Evolutionary conservation across 1,284 basidiomycete species (phyloP), one percentile per base, ranked within the genome.

Genomic region (Somion occarium): DNA sequence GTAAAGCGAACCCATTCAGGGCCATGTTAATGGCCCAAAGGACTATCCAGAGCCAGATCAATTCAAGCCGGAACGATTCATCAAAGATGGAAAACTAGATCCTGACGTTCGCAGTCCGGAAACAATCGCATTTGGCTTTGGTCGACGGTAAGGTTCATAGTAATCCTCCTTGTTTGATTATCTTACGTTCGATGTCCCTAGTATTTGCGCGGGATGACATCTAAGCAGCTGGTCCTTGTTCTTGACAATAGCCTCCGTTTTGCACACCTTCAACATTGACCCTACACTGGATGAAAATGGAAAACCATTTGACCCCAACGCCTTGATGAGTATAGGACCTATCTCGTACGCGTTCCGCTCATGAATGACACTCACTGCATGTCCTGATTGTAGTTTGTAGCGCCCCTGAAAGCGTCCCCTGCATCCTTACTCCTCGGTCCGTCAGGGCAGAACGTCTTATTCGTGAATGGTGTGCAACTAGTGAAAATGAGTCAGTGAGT

Each of bases 101-200:
- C 26, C 23, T 12, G 15, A 22, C 5, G 49, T 50, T 9, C 25
- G 34, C 3, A 38, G 46, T 34, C 53, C 50, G 9, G n/a, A 18
- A 2, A 42, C 46, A 2, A 19, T 50, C 7, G 47, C 47, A 11
- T 54, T 54, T 45, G 53, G 53, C 27, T 54, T 51, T 30, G 53
- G 53, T 5, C 9, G 53, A 18, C 49, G 53, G 53, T 54, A 39
- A 2, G 49, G 23, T 4, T 20, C 12, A 37, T 3, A 18, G 2
- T 22, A 5, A 5, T 37, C 12, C 11, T 3, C 18, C n/a, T 38
- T 18, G 15, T 3, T 19, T 46, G 5, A 15, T 3, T 18, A 34
- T 5, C 9, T 23, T 9, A 5, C 12, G 18, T 26, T 18, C 9
- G 12, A 19, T 9, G n/a, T 20, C 19, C 42, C 13, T n/a, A 51